phyloP scores from a whole-genome alignment of 2,329 filamentous ascomycete species.

The Fusarium nurragi region DNA sequence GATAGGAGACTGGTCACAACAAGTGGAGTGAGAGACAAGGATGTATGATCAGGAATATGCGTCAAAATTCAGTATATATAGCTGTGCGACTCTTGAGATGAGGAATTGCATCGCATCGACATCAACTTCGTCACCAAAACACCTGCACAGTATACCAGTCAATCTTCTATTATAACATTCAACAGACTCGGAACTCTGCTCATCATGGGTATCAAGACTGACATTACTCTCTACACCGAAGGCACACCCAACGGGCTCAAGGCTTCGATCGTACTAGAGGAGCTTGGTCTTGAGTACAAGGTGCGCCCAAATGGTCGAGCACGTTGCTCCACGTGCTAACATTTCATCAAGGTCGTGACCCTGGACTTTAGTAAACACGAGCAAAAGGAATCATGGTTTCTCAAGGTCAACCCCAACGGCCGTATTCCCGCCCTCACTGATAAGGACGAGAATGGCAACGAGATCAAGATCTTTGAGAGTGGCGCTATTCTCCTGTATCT shows the following conservation, averaged over 20 bases:
- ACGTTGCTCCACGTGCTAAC: conserved; percentile 28
- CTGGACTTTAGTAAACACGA: conserved; percentile 62
- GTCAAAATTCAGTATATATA: too few species aligned
- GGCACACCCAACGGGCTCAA: conserved; percentile 92
- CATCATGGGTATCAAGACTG: conserved; percentile 3
- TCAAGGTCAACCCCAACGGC: conserved; percentile 91
- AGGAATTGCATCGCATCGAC: too few species aligned
- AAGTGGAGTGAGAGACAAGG: too few species aligned
- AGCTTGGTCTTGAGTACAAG: conserved; percentile 82
- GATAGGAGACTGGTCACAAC: too few species aligned
- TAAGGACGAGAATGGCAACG: conserved; percentile 74
- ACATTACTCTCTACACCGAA: conserved; percentile 82
- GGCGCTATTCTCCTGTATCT: conserved; percentile 87
- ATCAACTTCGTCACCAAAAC: too few species aligned
- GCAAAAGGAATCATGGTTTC: conserved; percentile 86
- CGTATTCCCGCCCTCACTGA: conserved; percentile 89
- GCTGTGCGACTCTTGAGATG: too few species aligned
- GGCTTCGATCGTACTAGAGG: conserved; percentile 83
- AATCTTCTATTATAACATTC: too few species aligned
- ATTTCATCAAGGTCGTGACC: conserved; percentile 68
- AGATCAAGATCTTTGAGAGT: conserved; percentile 81
- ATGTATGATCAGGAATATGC: too few species aligned
- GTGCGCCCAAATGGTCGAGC: conserved; percentile 46
- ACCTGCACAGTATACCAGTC: too few species aligned
- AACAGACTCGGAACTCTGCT: too few species aligned